Evolutionary conservation across 148 eudicot genomes (phyloP), one percentile per base, ranked within the genome.

Genomic region (Cornus florida): DNA sequence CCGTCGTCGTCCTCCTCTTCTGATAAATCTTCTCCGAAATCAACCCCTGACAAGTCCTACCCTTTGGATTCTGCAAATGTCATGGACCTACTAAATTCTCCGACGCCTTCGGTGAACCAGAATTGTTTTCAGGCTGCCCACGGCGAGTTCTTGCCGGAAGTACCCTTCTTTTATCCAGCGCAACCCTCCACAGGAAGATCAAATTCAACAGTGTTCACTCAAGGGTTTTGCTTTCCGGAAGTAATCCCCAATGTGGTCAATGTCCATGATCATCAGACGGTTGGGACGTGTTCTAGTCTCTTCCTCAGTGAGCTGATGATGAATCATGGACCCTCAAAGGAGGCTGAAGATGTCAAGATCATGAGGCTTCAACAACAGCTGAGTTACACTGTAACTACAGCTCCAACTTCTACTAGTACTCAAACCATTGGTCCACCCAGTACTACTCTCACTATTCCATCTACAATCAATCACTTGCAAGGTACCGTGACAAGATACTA

Each of bases 1-100:
- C 75, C 92, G 0, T 86, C 94, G 0, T 90, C 98, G 0, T 91
- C 92, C 5, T 85, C 93, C 13, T 92, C 97, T 0, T 91, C 98
- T 0, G 92, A 87, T 3, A 92, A 90, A 84, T 88, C 93, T 7
- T 89, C 94, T 3, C 87, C 91, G 1, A 86, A 79, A 24, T 78
- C 84, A 4, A 67, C 53, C 9, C 82, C 53, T 5, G 80, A 78
- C 0, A 80, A 77, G 22, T 1, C 67, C 46, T 13, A 68, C 69
- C 64, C 86, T 7, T 14, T 67, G 8, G 84, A 77, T 11, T 16
- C 77, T 2, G 53, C 70, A 0, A 74, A 71, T 62, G 67, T 82
- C 17, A n/a, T 82, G n/a, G 82, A 87, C 17, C 20, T 68, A 38
- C 17, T 75, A 48, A 87, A 86, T 72, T 92, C 98, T 19, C 92